phyloP scores from a whole-genome alignment of 2,329 filamentous ascomycete genomes.

The Camillea tinctor region DNA sequence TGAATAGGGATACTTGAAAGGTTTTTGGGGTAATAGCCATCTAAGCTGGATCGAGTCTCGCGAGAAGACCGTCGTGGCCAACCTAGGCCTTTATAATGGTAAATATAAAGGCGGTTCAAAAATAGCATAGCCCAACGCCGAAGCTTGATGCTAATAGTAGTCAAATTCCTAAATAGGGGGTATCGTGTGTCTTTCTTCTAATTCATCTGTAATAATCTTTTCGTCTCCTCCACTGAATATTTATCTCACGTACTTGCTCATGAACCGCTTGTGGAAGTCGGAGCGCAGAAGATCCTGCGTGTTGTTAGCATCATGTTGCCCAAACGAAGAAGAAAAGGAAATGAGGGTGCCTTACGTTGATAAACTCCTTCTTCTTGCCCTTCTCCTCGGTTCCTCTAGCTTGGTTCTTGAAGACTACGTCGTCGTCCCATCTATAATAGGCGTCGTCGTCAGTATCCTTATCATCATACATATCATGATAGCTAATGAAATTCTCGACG shows the following conservation, averaged over 20 bases:
- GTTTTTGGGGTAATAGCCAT: slow-evolving; percentile 26
- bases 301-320: slow-evolving; percentile 23
- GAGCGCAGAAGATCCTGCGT: slow-evolving; percentile 78
- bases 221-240: slow-evolving; percentile 2
- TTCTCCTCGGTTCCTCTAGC: slow-evolving; percentile 91
- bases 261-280: slow-evolving; percentile 97
- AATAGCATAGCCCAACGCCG: neutral
- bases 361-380: slow-evolving; percentile 87
- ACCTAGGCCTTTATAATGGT: slow-evolving; percentile 22
- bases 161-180: neutral
- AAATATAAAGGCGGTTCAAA: slow-evolving; percentile 3
- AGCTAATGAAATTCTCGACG: slow-evolving; percentile 1
- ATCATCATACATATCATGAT: neutral
- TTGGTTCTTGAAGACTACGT: slow-evolving; percentile 99
- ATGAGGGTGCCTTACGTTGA: slow-evolving; percentile 69
- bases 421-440: slow-evolving; percentile 81
- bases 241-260: slow-evolving; percentile 67
- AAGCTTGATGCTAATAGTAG: neutral
- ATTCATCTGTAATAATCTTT: neutral
- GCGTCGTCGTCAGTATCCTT: slow-evolving; percentile 7
- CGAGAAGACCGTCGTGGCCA: slow-evolving; percentile 32
- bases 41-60: slow-evolving; percentile 25
- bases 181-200: neutral
- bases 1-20: slow-evolving; percentile 26
- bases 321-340: neutral